Percentiles rank a stretch among this genome's conserved stretches.
Conservation (phyloP, 176 grass and related monocot species). For the Metroxylon sagu region DNA sequence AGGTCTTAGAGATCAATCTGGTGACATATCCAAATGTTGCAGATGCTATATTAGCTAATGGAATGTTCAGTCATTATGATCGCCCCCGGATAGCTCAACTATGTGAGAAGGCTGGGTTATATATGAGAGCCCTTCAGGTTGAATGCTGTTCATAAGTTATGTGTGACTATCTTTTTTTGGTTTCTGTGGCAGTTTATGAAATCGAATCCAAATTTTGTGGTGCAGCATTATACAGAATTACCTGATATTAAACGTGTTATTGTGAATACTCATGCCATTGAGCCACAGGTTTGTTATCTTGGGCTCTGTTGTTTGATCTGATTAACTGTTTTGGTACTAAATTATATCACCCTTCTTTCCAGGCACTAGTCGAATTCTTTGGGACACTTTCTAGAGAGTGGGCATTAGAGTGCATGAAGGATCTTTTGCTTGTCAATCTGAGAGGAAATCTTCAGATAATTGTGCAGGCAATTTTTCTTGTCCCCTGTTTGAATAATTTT, state of each 20-base stretch:
- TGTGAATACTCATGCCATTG: constrained; percentile 96
- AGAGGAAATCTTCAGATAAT: constrained; percentile 98
- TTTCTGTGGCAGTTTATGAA: constrained; percentile 18
- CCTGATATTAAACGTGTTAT: constrained; percentile 94
- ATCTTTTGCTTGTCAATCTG: constrained; percentile 80
- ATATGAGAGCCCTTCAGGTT: constrained; percentile 93
- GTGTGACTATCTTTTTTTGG: not conserved
- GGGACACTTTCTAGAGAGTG: constrained; percentile 85
- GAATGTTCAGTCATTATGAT: constrained; percentile 98
- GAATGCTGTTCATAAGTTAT: constrained; percentile 9
- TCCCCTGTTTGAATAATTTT: not conserved
- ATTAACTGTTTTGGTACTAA: not conserved
- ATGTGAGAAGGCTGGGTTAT: constrained; percentile 94
- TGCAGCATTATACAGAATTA: constrained; percentile 90
- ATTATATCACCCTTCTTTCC: not conserved
- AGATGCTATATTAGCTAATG: constrained; percentile 97
- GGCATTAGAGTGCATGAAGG: constrained; percentile 99
- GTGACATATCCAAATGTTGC: constrained; percentile 96
- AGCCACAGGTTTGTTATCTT: constrained; percentile 69
- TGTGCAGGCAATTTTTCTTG: constrained; percentile 57
- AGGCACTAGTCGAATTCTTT: constrained; percentile 98
- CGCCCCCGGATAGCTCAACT: constrained; percentile 93
- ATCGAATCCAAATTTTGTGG: constrained; percentile 3
- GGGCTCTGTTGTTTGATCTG: constrained; percentile 1
- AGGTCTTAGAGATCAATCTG: constrained; percentile 97